These are phyloP conservation scores for Dactylella cylindrospora DNA, from an alignment of 2,329 filamentous ascomycete species.

Conservation along the genomic window DNA sequence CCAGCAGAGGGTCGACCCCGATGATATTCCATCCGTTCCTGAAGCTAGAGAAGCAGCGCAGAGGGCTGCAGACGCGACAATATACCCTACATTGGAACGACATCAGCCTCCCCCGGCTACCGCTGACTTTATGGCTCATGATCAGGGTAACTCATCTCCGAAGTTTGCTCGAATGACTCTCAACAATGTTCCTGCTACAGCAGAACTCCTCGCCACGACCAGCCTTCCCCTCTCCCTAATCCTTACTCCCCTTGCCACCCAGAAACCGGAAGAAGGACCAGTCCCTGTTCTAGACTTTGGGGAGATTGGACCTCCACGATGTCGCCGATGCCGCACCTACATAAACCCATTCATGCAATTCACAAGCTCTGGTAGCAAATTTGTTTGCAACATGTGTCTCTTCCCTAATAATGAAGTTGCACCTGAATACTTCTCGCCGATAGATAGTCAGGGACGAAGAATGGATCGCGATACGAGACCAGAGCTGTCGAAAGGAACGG, in stretches of 20 bases:
- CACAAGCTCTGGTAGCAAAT: conserved; percentile 87
- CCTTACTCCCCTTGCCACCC: conserved; percentile 79
- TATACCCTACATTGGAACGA: conserved; percentile 94
- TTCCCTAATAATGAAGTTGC: conserved; percentile 88
- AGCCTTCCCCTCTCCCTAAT: conserved; percentile 83
- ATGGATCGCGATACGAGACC: conserved; percentile 86
- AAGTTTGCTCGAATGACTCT: conserved; percentile 89
- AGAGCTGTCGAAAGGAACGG: conserved; percentile 85
- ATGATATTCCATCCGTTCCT: conserved; percentile 90
- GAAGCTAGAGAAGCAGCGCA: conserved; percentile 78
- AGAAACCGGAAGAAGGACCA: conserved; percentile 79
- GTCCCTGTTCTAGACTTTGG: conserved; percentile 96
- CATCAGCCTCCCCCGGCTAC: conserved; percentile 86
- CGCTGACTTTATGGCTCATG: conserved; percentile 86
- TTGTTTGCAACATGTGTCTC: conserved; percentile 96
- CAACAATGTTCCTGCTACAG: conserved; percentile 84
- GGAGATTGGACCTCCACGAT: conserved; percentile 83
- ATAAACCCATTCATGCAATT: conserved; percentile 99
- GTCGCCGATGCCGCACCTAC: conserved; percentile 88
- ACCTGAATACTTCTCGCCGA: conserved; percentile 88
- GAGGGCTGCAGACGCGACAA: conserved; percentile 78
- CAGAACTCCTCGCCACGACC: conserved; percentile 77
- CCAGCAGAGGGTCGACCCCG: conserved; percentile 75
- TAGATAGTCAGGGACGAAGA: conserved; percentile 79
- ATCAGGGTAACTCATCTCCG: conserved; percentile 94